A percentile compares a stretch with the other conserved stretches of the same genome.
Conservation (phyloP, 2,329 filamentous ascomycete species). For the Ascomycota sp. region DNA sequence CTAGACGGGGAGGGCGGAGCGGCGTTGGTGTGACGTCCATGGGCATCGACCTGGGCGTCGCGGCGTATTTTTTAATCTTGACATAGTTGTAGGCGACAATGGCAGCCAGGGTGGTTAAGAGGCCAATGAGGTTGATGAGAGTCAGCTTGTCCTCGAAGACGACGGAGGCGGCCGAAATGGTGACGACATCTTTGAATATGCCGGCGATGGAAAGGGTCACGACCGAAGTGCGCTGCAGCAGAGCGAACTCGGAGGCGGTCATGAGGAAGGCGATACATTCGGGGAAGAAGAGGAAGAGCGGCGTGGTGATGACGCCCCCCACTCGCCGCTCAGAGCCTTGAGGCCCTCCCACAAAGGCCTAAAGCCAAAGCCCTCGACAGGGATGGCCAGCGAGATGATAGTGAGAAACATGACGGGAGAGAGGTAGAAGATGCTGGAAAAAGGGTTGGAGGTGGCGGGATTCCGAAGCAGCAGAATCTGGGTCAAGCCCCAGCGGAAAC, state of each 20-base stretch:
- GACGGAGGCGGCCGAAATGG: constrained; percentile 70
- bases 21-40: constrained; percentile 17
- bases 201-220: constrained; percentile 92
- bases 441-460: constrained; percentile 86
- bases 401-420: constrained; percentile 88
- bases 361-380: constrained; percentile 63
- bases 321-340: constrained; percentile 38
- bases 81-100: constrained; percentile 88
- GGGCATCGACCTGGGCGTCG: constrained; percentile 41
- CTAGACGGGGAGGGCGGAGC: constrained; percentile 14
- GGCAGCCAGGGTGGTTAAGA: constrained; percentile 72
- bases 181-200: constrained; percentile 97
- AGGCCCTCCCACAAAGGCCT: constrained; percentile 50
- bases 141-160: constrained; percentile 82
- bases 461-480: constrained; percentile 89
- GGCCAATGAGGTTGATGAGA: constrained; percentile 65
- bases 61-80: constrained; percentile 77
- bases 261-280: constrained; percentile 85
- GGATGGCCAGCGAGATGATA: constrained; percentile 60
- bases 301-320: constrained; percentile 45
- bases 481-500: constrained; percentile 95
- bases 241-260: constrained; percentile 89
- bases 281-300: constrained; percentile 68
- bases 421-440: constrained; percentile 94
- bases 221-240: constrained; percentile 85